These are phyloP conservation scores for sunflower (Helianthus annuus) DNA, from an alignment of 129 eudicot species.

Conservation along the genomic window HanXRQr2.0-SUNRISE NC_035442.2:31208733-31209232, in stretches of 20 bases:
- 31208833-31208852: too few relatives aligned
- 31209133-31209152: not conserved
- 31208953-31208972: not conserved
- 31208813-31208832: too few relatives aligned
- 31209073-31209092: not conserved
- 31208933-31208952: too few relatives aligned
- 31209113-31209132: not conserved
- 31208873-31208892: too few relatives aligned
- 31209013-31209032: too few relatives aligned
- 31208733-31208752: not conserved
- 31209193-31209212: constrained; percentile 67
- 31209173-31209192: constrained; percentile 15
- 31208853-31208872: not conserved
- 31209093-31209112: not conserved
- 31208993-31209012: too few relatives aligned
- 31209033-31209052: not conserved
- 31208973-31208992: too few relatives aligned
- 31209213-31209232: constrained; percentile 78
- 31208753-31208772: not conserved
- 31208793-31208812: not conserved
- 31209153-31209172: constrained; percentile 12
- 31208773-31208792: constrained; percentile 1
- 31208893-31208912: too few relatives aligned
- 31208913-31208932: too few relatives aligned
- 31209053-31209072: not conserved